Evolutionary conservation across 306 rosid genomes (phyloP), one percentile per base, ranked within the genome.

Genomic region (Cicer pinnatifidum): DNA sequence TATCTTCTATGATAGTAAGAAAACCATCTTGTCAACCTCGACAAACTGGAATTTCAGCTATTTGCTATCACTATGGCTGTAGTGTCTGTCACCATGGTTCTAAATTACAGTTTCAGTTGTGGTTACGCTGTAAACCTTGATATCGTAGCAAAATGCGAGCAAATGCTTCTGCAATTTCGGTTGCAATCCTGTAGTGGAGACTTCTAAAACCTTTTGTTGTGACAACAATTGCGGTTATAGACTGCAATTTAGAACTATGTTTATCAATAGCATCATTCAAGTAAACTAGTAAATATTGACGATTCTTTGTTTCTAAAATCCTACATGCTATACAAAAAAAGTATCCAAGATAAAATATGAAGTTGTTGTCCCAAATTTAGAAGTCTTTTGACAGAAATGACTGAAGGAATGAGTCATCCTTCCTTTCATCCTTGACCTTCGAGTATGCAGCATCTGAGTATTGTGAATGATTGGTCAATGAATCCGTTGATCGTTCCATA

Each of bases 331-430:
- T 46, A 82, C 85, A 80, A 67, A 61, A 63, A 51, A 5, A 64
- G 56, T 48, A 70, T 64, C 57, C 68, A 40, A 60, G 39, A 11
- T 45, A 23, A 48, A 23, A 35, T 52, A 63, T 23, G 47, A 44
- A 15, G 38, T 56, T 23, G 20, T 33, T 68, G 28, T 60, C 56
- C 54, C 62, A 40, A n/a, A 48, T 73, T 75, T 59, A 76, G 54
- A 39, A 82, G 58, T 76, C 82, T 78, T 81, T 81, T 11, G 86
- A 80, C 60, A 84, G 66, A 67, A 83, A 84, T 13, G 86, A 81
- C 67, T 61, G 72, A 73, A 85, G 57, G 78, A 81, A 83, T 19
- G 81, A 67, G 65, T 83, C 87, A 52, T 86, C 88, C 73, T 80
- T 83, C 40, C 40, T 63, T 72, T 84, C 92, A 69, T 82, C 88